Evolutionary conservation across 2,329 filamentous ascomycete genomes (phyloP).

Genomic region (Sporothrix curviconia): DNA sequence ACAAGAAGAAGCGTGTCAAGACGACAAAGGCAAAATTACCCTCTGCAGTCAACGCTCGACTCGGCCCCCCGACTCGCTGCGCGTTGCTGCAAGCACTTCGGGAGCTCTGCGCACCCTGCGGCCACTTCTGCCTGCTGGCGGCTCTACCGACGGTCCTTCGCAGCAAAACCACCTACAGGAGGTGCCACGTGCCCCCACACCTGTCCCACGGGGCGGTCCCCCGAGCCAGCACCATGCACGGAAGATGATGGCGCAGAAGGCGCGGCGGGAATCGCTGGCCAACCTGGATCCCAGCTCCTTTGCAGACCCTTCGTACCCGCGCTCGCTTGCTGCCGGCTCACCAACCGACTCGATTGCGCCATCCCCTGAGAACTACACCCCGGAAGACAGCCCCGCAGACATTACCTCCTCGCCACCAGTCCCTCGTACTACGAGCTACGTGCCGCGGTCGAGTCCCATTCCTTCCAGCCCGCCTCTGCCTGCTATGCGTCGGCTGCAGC

Average conservation of each 20-base stretch:
- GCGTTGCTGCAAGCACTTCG: constrained; percentile 85
- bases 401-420: constrained; percentile 89
- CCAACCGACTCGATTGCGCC: constrained; percentile 46
- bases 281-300: constrained; percentile 28
- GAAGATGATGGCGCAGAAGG: constrained; percentile 37
- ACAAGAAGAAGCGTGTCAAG: constrained; percentile 70
- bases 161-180: constrained; percentile 56
- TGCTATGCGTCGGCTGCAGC: constrained; percentile 53
- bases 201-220: constrained; percentile 51
- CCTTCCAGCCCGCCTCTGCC: constrained; percentile 75
- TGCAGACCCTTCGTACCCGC: constrained; percentile 26
- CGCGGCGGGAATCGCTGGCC: constrained; percentile 50
- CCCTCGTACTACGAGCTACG: constrained; percentile 51
- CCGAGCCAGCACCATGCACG: constrained; percentile 23
- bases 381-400: constrained; percentile 66
- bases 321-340: constrained; percentile 47
- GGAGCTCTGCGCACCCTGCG: constrained; percentile 80
- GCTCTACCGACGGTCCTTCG: constrained; percentile 25
- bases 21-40: constrained; percentile 61
- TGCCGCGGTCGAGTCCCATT: constrained; percentile 52
- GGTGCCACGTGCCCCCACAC: constrained; percentile 69
- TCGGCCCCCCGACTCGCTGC: constrained; percentile 69
- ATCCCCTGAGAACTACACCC: constrained; percentile 45
- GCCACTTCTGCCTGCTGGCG: constrained; percentile 52
- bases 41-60: constrained; percentile 58